A percentile compares a stretch with the other conserved stretches of the same genome.
Evolutionary conservation across 345 rosid species (phyloP).

Genomic region (Moringa oleifera): DNA sequence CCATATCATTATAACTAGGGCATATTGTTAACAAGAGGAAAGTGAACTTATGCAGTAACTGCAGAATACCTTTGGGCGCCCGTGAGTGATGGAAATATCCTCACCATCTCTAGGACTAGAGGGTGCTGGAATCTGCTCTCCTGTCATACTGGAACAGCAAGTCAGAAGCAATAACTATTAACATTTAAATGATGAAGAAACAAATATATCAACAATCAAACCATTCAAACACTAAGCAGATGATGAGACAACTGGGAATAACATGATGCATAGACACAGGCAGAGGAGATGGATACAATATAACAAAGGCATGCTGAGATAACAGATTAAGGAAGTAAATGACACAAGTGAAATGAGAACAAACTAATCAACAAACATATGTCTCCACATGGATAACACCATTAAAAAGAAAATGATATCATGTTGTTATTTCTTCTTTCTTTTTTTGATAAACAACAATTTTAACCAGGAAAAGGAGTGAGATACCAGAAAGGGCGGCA

Average conservation of each 20-base stretch:
- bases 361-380: background rate
- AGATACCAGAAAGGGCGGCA: too few species aligned
- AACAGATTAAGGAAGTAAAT: background rate
- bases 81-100: conserved; percentile 47
- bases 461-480: too few species aligned
- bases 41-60: conserved; percentile 1
- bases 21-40: conserved; percentile 7
- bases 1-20: background rate
- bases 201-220: conserved; percentile 12
- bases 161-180: conserved; percentile 22
- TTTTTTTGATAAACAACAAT: too few species aligned
- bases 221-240: conserved; percentile 10
- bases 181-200: conserved; percentile 14
- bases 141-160: conserved; percentile 76
- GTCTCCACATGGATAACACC: background rate
- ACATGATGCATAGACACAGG: background rate
- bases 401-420: too few species aligned
- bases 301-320: background rate
- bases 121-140: conserved; percentile 76
- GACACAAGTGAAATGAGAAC: background rate
- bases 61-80: conserved; percentile 52
- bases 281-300: background rate
- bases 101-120: conserved; percentile 93
- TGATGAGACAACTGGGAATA: background rate
- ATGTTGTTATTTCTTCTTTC: too few species aligned